Evolutionary conservation across 2,329 filamentous ascomycete species (phyloP).

Genomic region (Immersiporthe knoxdaviesiana): DNA sequence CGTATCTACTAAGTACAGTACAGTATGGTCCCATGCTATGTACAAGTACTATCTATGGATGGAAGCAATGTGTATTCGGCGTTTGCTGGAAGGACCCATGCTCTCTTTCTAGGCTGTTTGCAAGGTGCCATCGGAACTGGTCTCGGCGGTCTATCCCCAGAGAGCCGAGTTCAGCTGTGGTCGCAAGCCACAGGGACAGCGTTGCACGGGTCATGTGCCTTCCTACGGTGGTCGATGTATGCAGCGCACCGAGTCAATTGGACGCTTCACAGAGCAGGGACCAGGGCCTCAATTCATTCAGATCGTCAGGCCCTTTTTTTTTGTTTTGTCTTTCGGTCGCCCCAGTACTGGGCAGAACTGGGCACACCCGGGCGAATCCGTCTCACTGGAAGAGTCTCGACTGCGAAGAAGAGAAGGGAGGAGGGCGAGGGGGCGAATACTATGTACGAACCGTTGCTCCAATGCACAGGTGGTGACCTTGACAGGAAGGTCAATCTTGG

Average conservation of each 20-base stretch:
- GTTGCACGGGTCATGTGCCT: constrained; percentile 29
- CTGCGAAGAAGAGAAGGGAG: not conserved
- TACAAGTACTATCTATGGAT: no score
- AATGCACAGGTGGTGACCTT: constrained; percentile 20
- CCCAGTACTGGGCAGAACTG: not conserved
- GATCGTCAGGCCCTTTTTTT: constrained; percentile 16
- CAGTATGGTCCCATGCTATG: not conserved
- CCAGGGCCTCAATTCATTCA: constrained; percentile 16
- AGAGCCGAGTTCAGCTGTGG: constrained; percentile 18
- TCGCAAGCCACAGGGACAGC: constrained; percentile 20
- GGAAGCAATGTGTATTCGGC: not conserved
- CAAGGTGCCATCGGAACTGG: constrained; percentile 8
- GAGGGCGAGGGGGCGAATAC: not conserved
- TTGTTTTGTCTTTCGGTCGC: not conserved
- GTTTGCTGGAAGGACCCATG: constrained; percentile 14
- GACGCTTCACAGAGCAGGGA: constrained; percentile 20
- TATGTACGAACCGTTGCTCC: constrained; percentile 22
- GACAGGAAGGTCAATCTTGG: constrained; percentile 22
- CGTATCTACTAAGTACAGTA: not conserved
- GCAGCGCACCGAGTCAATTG: constrained; percentile 25
- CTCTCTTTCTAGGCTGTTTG: not conserved
- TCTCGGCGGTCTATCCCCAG: constrained; percentile 22
- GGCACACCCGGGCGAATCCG: constrained; percentile 27
- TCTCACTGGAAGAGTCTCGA: constrained; percentile 10
- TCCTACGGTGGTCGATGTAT: constrained; percentile 27